Percentiles rank a stretch among this genome's conserved stretches.
Conservation (phyloP, 768 basidiomycete species). For the Psilocybe sp. region DNA sequence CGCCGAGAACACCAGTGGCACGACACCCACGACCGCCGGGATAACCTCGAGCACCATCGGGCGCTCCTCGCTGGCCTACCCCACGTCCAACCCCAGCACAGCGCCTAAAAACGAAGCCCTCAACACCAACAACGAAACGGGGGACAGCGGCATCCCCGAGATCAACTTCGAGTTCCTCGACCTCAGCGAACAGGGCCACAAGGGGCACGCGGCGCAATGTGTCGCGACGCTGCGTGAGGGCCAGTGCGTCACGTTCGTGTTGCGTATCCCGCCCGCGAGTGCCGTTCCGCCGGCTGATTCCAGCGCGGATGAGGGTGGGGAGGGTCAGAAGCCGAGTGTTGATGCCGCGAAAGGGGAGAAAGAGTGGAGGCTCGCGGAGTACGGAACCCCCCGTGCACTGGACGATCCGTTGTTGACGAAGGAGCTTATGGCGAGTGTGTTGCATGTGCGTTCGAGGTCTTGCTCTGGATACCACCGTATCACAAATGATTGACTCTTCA, state of each 20-base stretch:
- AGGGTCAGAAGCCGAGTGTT: too few relatives aligned
- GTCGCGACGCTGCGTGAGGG: constrained; percentile 75
- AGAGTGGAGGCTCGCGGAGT: constrained; percentile 3
- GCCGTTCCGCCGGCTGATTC: not conserved
- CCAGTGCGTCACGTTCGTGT: constrained; percentile 85
- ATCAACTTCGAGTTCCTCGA: constrained; percentile 63
- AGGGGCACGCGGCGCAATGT: constrained; percentile 60
- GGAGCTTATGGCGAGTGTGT: constrained; percentile 55
- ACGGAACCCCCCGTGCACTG: constrained; percentile 19
- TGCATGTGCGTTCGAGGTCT: constrained; percentile 41
- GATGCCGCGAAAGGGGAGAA: constrained; percentile 5
- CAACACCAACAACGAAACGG: too few relatives aligned
- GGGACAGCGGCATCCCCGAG: constrained; percentile 42
- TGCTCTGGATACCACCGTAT: not conserved
- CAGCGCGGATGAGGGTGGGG: constrained; percentile 1
- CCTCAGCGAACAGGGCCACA: constrained; percentile 67
- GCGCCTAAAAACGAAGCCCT: too few relatives aligned
- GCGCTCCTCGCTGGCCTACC: too few relatives aligned
- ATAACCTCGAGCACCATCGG: too few relatives aligned
- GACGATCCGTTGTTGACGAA: constrained; percentile 76
- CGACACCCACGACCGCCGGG: too few relatives aligned
- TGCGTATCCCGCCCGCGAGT: constrained; percentile 59
- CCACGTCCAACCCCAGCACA: too few relatives aligned
- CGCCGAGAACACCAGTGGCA: constrained; percentile 34
- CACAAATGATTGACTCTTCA: not conserved